Evolutionary conservation across 2,329 filamentous ascomycete species (phyloP).

Genomic region (Phialophora verrucosa): DNA sequence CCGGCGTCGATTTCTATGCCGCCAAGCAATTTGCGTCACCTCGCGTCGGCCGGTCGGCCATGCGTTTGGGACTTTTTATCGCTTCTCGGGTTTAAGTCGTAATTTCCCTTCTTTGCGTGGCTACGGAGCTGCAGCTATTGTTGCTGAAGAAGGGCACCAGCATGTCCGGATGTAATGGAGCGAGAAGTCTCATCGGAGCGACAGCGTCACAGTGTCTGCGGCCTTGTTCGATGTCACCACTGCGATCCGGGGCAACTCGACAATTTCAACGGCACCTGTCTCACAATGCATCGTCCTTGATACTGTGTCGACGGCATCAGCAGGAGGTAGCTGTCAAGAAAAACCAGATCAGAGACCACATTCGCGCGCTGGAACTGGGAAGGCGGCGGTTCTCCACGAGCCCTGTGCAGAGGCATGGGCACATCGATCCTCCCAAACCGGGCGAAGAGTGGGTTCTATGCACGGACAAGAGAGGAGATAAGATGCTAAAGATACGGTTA

Average conservation of each 20-base stretch:
- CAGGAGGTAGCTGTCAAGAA: slow-evolving; percentile 32
- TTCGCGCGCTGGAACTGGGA: slow-evolving; percentile 40
- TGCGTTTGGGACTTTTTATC: neutral
- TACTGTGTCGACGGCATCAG: slow-evolving; percentile 34
- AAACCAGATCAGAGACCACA: slow-evolving; percentile 34
- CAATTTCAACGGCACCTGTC: slow-evolving; percentile 17
- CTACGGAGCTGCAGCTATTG: neutral
- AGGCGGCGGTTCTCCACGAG: slow-evolving; percentile 70
- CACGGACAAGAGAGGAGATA: neutral
- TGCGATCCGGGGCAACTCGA: slow-evolving; percentile 12
- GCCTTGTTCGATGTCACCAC: slow-evolving; percentile 6
- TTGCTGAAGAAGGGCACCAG: slow-evolving; percentile 5
- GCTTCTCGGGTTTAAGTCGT: neutral
- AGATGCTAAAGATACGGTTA: slow-evolving; percentile 45
- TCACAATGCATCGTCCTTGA: slow-evolving; percentile 9
- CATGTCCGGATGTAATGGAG: slow-evolving; percentile 24
- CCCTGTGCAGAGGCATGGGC: slow-evolving; percentile 69
- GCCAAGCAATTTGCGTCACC: neutral
- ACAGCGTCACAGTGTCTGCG: slow-evolving; percentile 1
- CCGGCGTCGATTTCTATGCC: too few species aligned
- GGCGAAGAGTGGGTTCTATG: slow-evolving; percentile 78
- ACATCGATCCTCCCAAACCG: slow-evolving; percentile 80
- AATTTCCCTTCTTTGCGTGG: neutral
- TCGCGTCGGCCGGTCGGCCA: neutral
- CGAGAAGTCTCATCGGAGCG: slow-evolving; percentile 14